Evolutionary conservation across 345 rosid species (phyloP), one percentile per base, ranked within the genome.

Genomic region (Mercurialis annua): DNA sequence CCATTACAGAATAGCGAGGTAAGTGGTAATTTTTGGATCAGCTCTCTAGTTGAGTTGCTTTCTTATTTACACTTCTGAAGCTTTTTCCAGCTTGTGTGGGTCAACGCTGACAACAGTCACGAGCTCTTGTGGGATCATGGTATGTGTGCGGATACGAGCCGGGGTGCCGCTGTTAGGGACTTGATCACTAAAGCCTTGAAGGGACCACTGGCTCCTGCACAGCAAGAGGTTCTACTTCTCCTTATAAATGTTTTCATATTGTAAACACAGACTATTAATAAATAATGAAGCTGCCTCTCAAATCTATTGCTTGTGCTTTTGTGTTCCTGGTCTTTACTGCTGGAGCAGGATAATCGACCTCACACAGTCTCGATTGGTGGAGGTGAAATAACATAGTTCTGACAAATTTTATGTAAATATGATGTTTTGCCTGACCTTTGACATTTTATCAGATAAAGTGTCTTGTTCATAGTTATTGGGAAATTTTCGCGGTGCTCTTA

Each of bases 121-220:
- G 99, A 94, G 85, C 97, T 94, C 78, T 72, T 86, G 34, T 94
- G 99, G 99, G 99, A 94, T 69, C 84, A 85, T 58, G 86, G 93
- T 54, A 94, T 94, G 98, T 94, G 99, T 84, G 99, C 96, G 65
- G 97, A 94, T 85, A 92, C 96, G 23, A 89, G 98, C 84, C 86
- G 89, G 80, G 96, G 93, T 53, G 92, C 93, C 46, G 89, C 90
- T 26, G 90, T 94, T 48, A 85, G 90, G 68, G 97, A 88, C 82
- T 78, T 89, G 67, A 89, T 94, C 80, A 81, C 82, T 47, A 89
- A 88, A 83, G 98, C 97, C 73, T 73, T 87, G 69, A 89, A 84
- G 85, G 92, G 88, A 66, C 78, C 97, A 50, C 82, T 94, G 58
- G 84, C 84, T 38, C 99, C 96, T 57, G 66, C 85, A 23, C 93